Conservation (phyloP, 805 yeast genomes). For the Kluyveromyces lactis region DNA sequence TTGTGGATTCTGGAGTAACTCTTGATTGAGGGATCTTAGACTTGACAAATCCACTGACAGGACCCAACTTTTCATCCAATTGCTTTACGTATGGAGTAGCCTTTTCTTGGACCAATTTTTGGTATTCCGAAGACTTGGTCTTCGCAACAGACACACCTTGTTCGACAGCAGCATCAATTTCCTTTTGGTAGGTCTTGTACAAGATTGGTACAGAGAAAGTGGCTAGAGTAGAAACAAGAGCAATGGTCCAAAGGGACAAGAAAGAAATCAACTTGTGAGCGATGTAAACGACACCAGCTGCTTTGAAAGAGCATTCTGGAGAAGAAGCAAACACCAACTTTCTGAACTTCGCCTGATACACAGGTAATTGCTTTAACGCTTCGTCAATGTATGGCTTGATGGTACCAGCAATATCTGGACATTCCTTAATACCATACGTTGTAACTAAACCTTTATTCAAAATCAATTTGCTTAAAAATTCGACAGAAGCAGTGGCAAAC, state of each 20-base stretch:
- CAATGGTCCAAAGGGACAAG: slow-evolving; percentile 63
- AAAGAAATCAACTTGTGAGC: slow-evolving; percentile 66
- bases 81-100: slow-evolving; percentile 51
- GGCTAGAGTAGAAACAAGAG: slow-evolving; percentile 46
- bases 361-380: slow-evolving; percentile 33
- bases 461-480: slow-evolving; percentile 62
- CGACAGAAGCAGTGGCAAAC: slow-evolving; percentile 60
- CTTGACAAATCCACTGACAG: slow-evolving; percentile 52
- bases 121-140: slow-evolving; percentile 39
- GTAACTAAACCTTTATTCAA: slow-evolving; percentile 76
- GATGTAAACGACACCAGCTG: slow-evolving; percentile 58
- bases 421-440: slow-evolving; percentile 51
- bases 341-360: slow-evolving; percentile 45
- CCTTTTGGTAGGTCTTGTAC: slow-evolving; percentile 65
- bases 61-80: slow-evolving; percentile 54
- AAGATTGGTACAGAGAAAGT: slow-evolving; percentile 70
- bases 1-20: slow-evolving; percentile 36
- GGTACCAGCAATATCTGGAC: slow-evolving; percentile 27
- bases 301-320: slow-evolving; percentile 63
- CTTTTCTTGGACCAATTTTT: slow-evolving; percentile 45
- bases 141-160: slow-evolving; percentile 39
- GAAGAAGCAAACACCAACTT: slow-evolving; percentile 58
- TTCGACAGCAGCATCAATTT: slow-evolving; percentile 60
- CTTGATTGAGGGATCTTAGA: slow-evolving; percentile 36
- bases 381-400: slow-evolving; percentile 26